These are phyloP conservation scores for Saturnispora ahearnii DNA, from an alignment of 805 yeast genomes.

Conservation along the genomic window DNA sequence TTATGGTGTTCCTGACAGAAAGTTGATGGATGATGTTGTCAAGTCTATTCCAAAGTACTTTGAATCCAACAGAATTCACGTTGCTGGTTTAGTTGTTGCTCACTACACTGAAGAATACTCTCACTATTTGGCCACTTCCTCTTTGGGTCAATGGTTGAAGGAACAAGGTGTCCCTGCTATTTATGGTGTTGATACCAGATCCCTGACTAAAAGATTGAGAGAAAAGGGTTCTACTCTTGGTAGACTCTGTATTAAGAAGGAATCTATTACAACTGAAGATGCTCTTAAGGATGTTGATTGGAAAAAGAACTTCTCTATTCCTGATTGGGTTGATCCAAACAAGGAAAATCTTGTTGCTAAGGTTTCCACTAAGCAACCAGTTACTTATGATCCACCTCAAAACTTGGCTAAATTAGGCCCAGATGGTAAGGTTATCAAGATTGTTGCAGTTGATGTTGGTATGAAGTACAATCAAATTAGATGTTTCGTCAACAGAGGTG, in stretches of 20 bases:
- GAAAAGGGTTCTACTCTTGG: slow-evolving; percentile 90
- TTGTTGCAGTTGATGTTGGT: slow-evolving; percentile 93
- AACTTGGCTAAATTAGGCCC: slow-evolving; percentile 45
- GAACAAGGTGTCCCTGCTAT: slow-evolving; percentile 90
- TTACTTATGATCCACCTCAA: slow-evolving; percentile 62
- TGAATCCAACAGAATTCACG: slow-evolving; percentile 86
- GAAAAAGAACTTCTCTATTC: slow-evolving; percentile 56
- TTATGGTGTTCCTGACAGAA: slow-evolving; percentile 96
- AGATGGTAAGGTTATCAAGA: slow-evolving; percentile 70
- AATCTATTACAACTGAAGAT: slow-evolving; percentile 9
- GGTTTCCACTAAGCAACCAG: slow-evolving; percentile 75
- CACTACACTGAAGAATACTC: slow-evolving; percentile 95
- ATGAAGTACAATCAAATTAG: slow-evolving; percentile 97
- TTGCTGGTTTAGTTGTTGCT: slow-evolving; percentile 95
- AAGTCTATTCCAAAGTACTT: slow-evolving; percentile 81
- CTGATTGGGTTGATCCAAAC: slow-evolving; percentile 93
- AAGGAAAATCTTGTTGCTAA: slow-evolving; percentile 82
- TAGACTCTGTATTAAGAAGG: slow-evolving; percentile 61
- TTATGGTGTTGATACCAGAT: slow-evolving; percentile 96
- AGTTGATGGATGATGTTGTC: slow-evolving; percentile 62
- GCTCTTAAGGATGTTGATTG: slow-evolving; percentile 31
- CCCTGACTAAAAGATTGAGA: slow-evolving; percentile 87
- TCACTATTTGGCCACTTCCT: slow-evolving; percentile 86
- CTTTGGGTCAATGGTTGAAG: slow-evolving; percentile 89
- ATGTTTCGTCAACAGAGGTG: slow-evolving; percentile 93